Evolutionary conservation across 2,329 filamentous ascomycete species (phyloP), one percentile per base, ranked within the genome.

Genomic region (Pezicula carpinea): DNA sequence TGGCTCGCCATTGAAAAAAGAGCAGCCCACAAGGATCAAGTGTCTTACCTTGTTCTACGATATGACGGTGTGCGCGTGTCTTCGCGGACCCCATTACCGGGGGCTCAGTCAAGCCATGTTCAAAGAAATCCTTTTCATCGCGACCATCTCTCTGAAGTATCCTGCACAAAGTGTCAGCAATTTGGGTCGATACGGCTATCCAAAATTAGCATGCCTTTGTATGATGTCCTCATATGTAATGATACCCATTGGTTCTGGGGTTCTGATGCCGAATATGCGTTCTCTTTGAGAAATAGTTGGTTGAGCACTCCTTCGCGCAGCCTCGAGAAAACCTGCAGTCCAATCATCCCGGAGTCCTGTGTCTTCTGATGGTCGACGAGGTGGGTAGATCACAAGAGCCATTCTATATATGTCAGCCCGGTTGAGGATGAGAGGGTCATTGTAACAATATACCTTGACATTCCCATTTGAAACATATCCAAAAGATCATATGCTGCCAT

Each of bases 151-250:
- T 61, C 39, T 57, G 56, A 21, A 62, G 47, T 34, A 62, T 49
- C 2, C 49, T 35, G 14, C 33, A 35, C 14, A 15, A 17, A 5
- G n/a, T 14, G 18, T 35, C 18, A 35, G 14, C 33, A 35, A 19
- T 35, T 8, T 15, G 15, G 6, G n/a, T 15, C 33, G n/a, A 14
- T 6, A 14, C 6, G 15, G 6, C 7, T 15, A 13, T 35, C 13
- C n/a, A 14, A 35, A 35, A 35, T 15, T 14, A 10, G 15, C 19
- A 8, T 26, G 15, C 38, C 38, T 47, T 46, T 57, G 52, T 6
- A 62, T 45, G 33, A 62, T 44, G 39, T 61, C 58, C 29, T 62
- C 59, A 36, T 58, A 59, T 2, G 59, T 60, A 18, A 62, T 34
- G 11, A 62, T 59, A 2, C 59, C 59, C n/a, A 61, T 32, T 26